Percentiles rank a stretch among this genome's conserved stretches.
These are phyloP conservation scores for Ustilago xerochloae DNA, from an alignment of 1,284 basidiomycete species.

Conservation along the genomic window DNA sequence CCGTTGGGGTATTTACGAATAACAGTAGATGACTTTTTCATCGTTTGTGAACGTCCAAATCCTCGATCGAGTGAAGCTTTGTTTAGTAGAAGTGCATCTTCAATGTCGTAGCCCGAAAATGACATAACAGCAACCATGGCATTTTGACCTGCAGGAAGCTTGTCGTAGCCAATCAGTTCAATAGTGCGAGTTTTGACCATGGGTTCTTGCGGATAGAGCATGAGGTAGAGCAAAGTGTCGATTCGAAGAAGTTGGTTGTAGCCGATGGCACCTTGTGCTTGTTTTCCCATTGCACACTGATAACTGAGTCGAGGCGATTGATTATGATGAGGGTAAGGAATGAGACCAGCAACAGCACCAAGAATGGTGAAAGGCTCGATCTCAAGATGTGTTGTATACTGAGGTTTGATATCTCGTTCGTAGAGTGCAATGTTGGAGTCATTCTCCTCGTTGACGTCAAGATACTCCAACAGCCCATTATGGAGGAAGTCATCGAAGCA, in stretches of 20 bases:
- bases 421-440: slow-evolving; percentile 97
- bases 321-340: slow-evolving; percentile 99
- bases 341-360: slow-evolving; percentile 96
- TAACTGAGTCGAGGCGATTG: slow-evolving; percentile 99
- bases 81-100: slow-evolving; percentile 97
- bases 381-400: slow-evolving; percentile 90
- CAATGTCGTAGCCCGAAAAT: slow-evolving; percentile 99
- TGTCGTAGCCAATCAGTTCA: slow-evolving; percentile 95
- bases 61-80: slow-evolving; percentile 86
- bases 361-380: slow-evolving; percentile 99
- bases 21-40: slow-evolving; percentile 93
- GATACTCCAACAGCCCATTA: slow-evolving; percentile 97
- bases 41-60: slow-evolving; percentile 95
- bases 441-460: slow-evolving; percentile 99
- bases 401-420: slow-evolving; percentile 82
- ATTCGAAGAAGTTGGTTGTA: slow-evolving; percentile 98
- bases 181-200: slow-evolving; percentile 96
- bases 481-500: slow-evolving; percentile 95
- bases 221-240: slow-evolving; percentile 96
- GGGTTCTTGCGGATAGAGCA: slow-evolving; percentile 98
- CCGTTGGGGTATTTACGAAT: slow-evolving; percentile 97
- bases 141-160: slow-evolving; percentile 96
- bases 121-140: slow-evolving; percentile 99
- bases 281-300: slow-evolving; percentile 99
- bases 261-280: slow-evolving; percentile 98